Evolutionary conservation across 2,329 filamentous ascomycete genomes (phyloP).

Genomic region (Cladobotryum mycophilum): DNA sequence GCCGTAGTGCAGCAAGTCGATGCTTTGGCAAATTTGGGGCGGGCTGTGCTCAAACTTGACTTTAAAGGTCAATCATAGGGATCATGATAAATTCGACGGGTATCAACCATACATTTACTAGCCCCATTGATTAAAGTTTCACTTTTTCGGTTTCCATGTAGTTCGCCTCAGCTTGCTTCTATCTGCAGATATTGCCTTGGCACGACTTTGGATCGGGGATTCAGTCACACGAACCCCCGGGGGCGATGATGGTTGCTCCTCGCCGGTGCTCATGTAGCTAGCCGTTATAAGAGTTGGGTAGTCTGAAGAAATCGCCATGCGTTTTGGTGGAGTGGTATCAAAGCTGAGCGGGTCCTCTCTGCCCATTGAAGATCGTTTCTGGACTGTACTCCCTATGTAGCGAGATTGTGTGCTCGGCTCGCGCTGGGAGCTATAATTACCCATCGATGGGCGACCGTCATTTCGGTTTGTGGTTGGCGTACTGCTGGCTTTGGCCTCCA

Average conservation of each 20-base stretch:
- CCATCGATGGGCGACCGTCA: not conserved
- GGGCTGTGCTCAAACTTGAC: constrained; percentile 36
- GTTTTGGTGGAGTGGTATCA: constrained; percentile 17
- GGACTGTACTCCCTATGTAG: constrained; percentile 12
- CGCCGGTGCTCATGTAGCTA: constrained; percentile 8
- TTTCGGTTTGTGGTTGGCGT: constrained; percentile 2
- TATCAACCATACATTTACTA: too few species aligned
- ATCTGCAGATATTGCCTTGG: not conserved
- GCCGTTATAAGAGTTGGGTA: constrained; percentile 12
- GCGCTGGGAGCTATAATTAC: not conserved
- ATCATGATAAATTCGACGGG: not conserved
- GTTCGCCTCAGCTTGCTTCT: constrained; percentile 3
- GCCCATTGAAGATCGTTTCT: constrained; percentile 15
- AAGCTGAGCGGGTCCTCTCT: constrained; percentile 14
- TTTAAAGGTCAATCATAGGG: constrained; percentile 22
- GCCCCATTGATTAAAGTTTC: not conserved
- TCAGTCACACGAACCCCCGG: not conserved
- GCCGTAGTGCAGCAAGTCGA: constrained; percentile 44
- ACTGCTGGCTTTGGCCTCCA: constrained; percentile 20
- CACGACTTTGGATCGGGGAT: constrained; percentile 5
- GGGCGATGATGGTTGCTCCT: constrained; percentile 16
- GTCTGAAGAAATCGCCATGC: constrained; percentile 19
- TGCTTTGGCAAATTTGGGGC: constrained; percentile 40
- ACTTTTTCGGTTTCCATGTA: constrained; percentile 9
- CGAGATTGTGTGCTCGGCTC: not conserved